These are phyloP conservation scores for Leucocoprinus leucothites DNA, from an alignment of 768 basidiomycete species.

Conservation along the genomic window DNA sequence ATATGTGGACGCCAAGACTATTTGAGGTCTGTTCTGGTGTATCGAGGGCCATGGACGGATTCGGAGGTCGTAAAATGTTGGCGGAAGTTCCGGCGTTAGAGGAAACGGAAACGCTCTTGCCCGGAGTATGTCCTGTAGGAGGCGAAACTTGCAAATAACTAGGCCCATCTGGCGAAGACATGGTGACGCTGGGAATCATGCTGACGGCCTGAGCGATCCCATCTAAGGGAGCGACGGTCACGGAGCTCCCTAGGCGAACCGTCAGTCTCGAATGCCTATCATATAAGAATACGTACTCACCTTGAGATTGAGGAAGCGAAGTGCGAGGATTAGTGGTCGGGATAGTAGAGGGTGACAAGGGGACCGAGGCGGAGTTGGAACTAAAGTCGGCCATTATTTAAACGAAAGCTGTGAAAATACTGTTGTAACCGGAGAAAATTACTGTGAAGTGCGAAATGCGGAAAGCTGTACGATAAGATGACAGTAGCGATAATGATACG, in stretches of 20 bases:
- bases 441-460: background rate
- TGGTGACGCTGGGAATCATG: background rate
- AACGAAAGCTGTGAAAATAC: background rate
- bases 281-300: background rate
- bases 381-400: conserved; percentile 8
- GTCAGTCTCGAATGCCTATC: background rate
- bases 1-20: background rate
- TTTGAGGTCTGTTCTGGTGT: background rate
- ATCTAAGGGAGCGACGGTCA: background rate
- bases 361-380: background rate
- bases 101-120: background rate
- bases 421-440: background rate
- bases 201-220: background rate
- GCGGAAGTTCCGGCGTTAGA: background rate
- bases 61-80: background rate
- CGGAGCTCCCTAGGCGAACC: background rate
- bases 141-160: background rate
- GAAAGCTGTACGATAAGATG: conserved; percentile 3
- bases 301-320: background rate
- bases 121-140: background rate
- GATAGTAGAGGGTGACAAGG: background rate
- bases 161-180: background rate
- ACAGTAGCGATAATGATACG: background rate
- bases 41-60: background rate
- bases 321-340: background rate